phyloP scores from a whole-genome alignment of 495 filamentous ascomycete species.

The Cetradonia linearis region DNA sequence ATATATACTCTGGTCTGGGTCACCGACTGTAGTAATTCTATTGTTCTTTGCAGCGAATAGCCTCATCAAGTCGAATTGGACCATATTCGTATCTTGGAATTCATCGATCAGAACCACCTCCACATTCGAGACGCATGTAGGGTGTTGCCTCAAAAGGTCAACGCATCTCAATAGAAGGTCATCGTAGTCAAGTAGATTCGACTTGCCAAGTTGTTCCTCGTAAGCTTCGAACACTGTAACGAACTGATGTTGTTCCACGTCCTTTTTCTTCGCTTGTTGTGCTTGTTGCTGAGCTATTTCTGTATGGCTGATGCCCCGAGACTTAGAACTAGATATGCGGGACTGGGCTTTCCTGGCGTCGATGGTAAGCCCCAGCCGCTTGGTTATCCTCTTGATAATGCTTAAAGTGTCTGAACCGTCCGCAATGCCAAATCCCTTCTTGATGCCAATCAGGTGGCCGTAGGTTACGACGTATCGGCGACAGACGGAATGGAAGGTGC shows the following conservation, averaged over 20 bases:
- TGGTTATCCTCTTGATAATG: slow-evolving; percentile 73
- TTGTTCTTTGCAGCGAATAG: slow-evolving; percentile 64
- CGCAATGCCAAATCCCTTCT: slow-evolving; percentile 83
- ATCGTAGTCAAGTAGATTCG: slow-evolving; percentile 90
- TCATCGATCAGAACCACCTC: slow-evolving; percentile 93
- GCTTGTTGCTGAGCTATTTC: slow-evolving; percentile 31
- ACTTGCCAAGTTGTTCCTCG: slow-evolving; percentile 57
- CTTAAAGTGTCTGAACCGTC: slow-evolving; percentile 71
- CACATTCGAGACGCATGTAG: slow-evolving; percentile 82
- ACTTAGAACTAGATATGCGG: slow-evolving; percentile 81
- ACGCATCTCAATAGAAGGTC: slow-evolving; percentile 81
- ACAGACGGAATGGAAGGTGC: slow-evolving; percentile 94
- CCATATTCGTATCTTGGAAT: slow-evolving; percentile 93
- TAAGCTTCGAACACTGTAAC: slow-evolving; percentile 69
- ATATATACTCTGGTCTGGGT: slow-evolving; percentile 98
- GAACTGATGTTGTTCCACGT: slow-evolving; percentile 61
- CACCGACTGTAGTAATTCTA: slow-evolving; percentile 86
- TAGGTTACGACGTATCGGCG: slow-evolving; percentile 77
- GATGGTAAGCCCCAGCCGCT: slow-evolving; percentile 54
- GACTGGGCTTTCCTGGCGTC: slow-evolving; percentile 58
- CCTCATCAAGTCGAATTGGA: slow-evolving; percentile 93
- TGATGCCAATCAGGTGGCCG: slow-evolving; percentile 74
- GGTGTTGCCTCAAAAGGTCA: slow-evolving; percentile 65
- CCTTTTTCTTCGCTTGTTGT: slow-evolving; percentile 45
- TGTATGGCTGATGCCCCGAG: slow-evolving; percentile 48